These are phyloP conservation scores for Spongiforma sp. DNA, from an alignment of 1,284 basidiomycete species.

Conservation along the genomic window DNA sequence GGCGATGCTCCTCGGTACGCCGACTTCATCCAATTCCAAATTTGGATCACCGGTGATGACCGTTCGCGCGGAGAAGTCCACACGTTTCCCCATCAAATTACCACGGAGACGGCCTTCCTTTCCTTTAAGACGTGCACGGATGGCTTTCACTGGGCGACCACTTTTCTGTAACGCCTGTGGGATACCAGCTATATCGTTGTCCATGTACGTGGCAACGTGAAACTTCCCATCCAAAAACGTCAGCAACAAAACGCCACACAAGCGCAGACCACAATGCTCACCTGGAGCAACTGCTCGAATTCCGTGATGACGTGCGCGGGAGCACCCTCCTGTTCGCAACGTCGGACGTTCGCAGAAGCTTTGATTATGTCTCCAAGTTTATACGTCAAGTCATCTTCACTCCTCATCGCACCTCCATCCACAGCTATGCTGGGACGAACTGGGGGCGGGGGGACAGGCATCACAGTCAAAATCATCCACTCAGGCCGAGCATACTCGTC, in stretches of 20 bases:
- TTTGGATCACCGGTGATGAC: slow-evolving; percentile 99
- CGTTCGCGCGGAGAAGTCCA: slow-evolving; percentile 98
- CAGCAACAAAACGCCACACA: slow-evolving; percentile 10
- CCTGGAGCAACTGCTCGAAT: slow-evolving; percentile 96
- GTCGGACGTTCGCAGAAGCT: slow-evolving; percentile 89
- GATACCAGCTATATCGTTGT: slow-evolving; percentile 98
- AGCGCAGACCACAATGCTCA: slow-evolving; percentile 34
- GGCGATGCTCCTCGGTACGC: slow-evolving; percentile 96
- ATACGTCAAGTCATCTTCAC: slow-evolving; percentile 99
- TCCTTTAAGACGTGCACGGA: slow-evolving; percentile 97
- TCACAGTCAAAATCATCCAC: slow-evolving; percentile 99
- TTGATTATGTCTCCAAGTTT: slow-evolving; percentile 98
- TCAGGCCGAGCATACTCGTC: slow-evolving; percentile 97
- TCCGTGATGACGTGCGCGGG: slow-evolving; percentile 96
- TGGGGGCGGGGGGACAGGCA: slow-evolving; percentile 97
- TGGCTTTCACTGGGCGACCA: slow-evolving; percentile 97
- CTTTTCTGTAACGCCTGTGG: slow-evolving; percentile 98
- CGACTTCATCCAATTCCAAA: slow-evolving; percentile 95
- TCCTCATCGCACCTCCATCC: slow-evolving; percentile 95
- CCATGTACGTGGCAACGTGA: slow-evolving; percentile 99
- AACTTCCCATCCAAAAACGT: slow-evolving; percentile 58
- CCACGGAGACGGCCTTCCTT: slow-evolving; percentile 99
- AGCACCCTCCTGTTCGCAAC: slow-evolving; percentile 96
- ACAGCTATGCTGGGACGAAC: slow-evolving; percentile 98
- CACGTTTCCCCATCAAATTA: slow-evolving; percentile 99